Conservation (phyloP, 495 filamentous ascomycete genomes). For the Thermochaetoides thermophila region DNA sequence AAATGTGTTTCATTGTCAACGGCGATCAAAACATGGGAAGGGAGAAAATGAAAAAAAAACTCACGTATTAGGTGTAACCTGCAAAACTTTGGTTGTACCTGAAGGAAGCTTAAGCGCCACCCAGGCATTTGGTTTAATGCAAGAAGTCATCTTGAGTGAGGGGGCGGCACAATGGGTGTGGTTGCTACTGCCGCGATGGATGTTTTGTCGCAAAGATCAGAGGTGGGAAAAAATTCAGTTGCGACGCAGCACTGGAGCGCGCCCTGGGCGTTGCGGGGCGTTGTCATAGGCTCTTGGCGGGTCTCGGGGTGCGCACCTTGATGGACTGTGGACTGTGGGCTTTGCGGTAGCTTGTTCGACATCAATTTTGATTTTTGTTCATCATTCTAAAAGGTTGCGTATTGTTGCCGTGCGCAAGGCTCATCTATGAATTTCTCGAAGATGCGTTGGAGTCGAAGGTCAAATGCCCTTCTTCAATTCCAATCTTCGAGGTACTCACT, state of each 20-base stretch:
- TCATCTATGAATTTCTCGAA: too few species aligned
- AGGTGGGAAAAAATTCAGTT: slow-evolving; percentile 5
- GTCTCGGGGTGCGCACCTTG: slow-evolving; percentile 7
- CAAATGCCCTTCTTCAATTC: too few species aligned
- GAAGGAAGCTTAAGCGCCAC: slow-evolving; percentile 56
- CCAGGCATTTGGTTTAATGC: slow-evolving; percentile 47
- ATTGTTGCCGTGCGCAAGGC: too few species aligned
- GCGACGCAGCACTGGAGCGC: neutral
- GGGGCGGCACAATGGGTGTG: too few species aligned
- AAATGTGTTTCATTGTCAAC: neutral
- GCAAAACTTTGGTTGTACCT: slow-evolving; percentile 44
- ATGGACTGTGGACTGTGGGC: too few species aligned
- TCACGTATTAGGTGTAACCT: slow-evolving; percentile 64
- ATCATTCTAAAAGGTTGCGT: too few species aligned
- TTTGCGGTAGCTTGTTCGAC: too few species aligned
- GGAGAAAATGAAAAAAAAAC: slow-evolving; percentile 17
- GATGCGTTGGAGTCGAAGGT: too few species aligned
- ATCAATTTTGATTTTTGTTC: too few species aligned
- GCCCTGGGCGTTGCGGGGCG: slow-evolving; percentile 2
- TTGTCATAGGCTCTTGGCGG: too few species aligned
- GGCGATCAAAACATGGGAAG: neutral
- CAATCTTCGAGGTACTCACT: too few species aligned
- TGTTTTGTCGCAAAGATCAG: slow-evolving; percentile 1
- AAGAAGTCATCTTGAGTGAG: slow-evolving; percentile 31
- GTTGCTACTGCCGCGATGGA: neutral